Percentiles rank a stretch among this genome's conserved stretches.
phyloP scores from a whole-genome alignment of 768 basidiomycete species.

The Boletus subcaerulescens region DNA sequence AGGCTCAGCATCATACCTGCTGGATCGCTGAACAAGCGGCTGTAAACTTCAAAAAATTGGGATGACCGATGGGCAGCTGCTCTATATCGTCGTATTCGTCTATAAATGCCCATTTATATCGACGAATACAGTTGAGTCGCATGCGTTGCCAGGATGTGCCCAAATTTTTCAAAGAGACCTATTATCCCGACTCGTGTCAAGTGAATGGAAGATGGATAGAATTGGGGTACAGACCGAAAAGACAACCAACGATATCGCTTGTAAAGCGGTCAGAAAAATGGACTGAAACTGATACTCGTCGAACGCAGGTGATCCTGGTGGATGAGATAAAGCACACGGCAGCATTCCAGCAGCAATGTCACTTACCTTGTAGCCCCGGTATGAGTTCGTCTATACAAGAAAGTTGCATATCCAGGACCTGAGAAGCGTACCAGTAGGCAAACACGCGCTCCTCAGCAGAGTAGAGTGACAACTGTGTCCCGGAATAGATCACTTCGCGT shows the following conservation, averaged over 20 bases:
- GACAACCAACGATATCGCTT: slow-evolving; percentile 50
- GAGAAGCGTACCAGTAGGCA: slow-evolving; percentile 71
- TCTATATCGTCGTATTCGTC: slow-evolving; percentile 54
- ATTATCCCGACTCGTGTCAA: not conserved
- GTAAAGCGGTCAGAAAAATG: slow-evolving; percentile 54
- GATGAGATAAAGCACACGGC: not conserved
- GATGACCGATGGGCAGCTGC: slow-evolving; percentile 47
- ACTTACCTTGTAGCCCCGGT: slow-evolving; percentile 39
- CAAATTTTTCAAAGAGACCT: slow-evolving; percentile 50
- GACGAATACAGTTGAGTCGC: slow-evolving; percentile 55
- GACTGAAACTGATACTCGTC: slow-evolving; percentile 50
- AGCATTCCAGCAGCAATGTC: not conserved
- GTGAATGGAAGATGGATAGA: not conserved
- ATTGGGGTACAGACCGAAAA: slow-evolving; percentile 45
- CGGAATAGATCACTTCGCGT: slow-evolving; percentile 69
- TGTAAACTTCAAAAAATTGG: slow-evolving; percentile 52
- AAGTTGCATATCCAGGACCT: slow-evolving; percentile 57
- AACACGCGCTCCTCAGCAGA: slow-evolving; percentile 63
- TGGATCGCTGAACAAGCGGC: slow-evolving; percentile 37
- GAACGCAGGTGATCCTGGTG: slow-evolving; percentile 26
- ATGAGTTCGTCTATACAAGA: slow-evolving; percentile 49
- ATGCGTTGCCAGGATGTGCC: slow-evolving; percentile 50
- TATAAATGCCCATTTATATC: slow-evolving; percentile 79
- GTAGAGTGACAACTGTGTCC: slow-evolving; percentile 76
- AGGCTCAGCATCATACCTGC: slow-evolving; percentile 29